Percentiles rank a stretch among this genome's conserved stretches.
These are phyloP conservation scores for Globisporangium sylvaticum DNA, from an alignment of 352 stramenopile species.

Conservation along the genomic window DNA sequence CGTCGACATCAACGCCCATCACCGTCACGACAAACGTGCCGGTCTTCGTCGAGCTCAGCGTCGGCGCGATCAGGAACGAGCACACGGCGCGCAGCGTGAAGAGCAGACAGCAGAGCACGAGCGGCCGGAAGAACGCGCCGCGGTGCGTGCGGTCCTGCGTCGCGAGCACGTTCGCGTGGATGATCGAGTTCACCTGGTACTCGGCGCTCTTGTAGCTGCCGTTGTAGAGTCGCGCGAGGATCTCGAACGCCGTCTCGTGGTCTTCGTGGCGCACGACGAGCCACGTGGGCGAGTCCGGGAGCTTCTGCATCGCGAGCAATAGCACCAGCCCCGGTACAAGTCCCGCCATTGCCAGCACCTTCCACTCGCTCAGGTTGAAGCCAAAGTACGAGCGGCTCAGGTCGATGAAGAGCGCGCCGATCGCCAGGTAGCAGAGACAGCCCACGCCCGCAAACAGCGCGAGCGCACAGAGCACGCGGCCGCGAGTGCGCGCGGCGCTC, in stretches of 20 bases:
- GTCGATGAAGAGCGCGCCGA: constrained; percentile 59
- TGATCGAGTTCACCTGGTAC: constrained; percentile 65
- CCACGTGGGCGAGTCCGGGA: constrained; percentile 79
- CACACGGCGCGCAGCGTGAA: constrained; percentile 48
- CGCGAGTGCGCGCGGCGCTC: constrained; percentile 48
- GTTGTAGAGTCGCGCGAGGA: constrained; percentile 55
- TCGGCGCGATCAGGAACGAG: constrained; percentile 44
- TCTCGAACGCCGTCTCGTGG: constrained; percentile 52
- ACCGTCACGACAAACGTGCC: constrained; percentile 53
- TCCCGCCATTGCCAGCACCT: constrained; percentile 50
- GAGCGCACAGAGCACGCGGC: constrained; percentile 48
- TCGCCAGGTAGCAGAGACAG: constrained; percentile 40
- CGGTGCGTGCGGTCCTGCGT: constrained; percentile 45
- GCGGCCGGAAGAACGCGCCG: constrained; percentile 61
- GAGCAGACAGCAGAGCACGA: constrained; percentile 53
- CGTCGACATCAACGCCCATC: constrained; percentile 53
- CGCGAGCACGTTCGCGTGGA: constrained; percentile 68
- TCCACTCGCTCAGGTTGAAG: constrained; percentile 85
- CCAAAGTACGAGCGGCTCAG: constrained; percentile 61
- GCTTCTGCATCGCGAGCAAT: constrained; percentile 56
- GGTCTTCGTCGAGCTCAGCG: constrained; percentile 37
- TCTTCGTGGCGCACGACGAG: constrained; percentile 72
- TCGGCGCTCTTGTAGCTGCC: constrained; percentile 51
- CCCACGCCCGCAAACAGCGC: constrained; percentile 36
- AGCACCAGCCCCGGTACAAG: constrained; percentile 47